Evolutionary conservation across 805 yeast species (phyloP), one percentile per base, ranked within the genome.

Genomic region (Nakazawaea wyomingensis): DNA sequence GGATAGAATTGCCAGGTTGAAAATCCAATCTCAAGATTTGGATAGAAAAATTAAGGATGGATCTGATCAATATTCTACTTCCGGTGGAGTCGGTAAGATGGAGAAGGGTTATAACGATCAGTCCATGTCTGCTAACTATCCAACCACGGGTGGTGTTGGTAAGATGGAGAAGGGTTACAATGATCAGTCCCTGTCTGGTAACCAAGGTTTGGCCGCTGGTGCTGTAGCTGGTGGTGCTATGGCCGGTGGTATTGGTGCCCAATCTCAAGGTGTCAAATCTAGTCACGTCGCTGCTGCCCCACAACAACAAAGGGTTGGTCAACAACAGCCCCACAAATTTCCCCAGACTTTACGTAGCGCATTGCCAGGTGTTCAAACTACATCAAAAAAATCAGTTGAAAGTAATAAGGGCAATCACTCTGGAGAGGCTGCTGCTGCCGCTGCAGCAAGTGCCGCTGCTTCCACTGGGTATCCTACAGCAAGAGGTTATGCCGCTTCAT

Each of bases 111-210:
- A 34, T 20, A 21, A 41, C 9, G 44, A 41, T 28, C 29, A 26
- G 24, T 41, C 44, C n/a, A 24, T 24, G n/a, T n/a, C n/a, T n/a
- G n/a, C n/a, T n/a, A n/a, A n/a, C n/a, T n/a, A n/a, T n/a, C n/a
- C n/a, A n/a, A n/a, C n/a, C n/a, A n/a, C n/a, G n/a, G n/a, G n/a
- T n/a, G 32, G 13, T 38, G 29, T 13, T 30, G 39, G 40, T 14
- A 41, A 41, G 29, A 39, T 32, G 18, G 43, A 39, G 18, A n/a
- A 32, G 18, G 44, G 44, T 27, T 41, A 34, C 19, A 21, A 41
- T 14, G 44, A 41, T 28, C 29, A 26, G 24, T 41, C 44, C n/a
- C 24, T 24, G n/a, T n/a, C 24, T 34, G 32, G 32, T 14, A 29
- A 7, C 13, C 8, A 29, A 11, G 27, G 27, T 9, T 2, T 2